These are phyloP conservation scores for Globisporangium mamillatum DNA, from an alignment of 352 stramenopile genomes.

Conservation along the genomic window DNA sequence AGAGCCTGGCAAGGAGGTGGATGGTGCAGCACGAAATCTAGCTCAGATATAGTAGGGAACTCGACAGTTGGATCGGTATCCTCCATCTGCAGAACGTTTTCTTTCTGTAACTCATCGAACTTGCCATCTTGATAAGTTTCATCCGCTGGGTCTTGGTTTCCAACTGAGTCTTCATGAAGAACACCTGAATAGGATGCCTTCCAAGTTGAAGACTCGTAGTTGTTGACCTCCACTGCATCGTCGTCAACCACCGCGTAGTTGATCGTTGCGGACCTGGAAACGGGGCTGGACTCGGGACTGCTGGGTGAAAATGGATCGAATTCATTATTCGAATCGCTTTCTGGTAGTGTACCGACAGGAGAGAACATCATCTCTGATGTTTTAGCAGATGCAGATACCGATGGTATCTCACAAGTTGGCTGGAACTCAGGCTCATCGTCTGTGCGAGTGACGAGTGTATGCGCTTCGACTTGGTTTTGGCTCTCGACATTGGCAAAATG, in stretches of 20 bases:
- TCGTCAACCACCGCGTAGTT: background rate
- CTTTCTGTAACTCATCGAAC: background rate
- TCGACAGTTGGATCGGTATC: background rate
- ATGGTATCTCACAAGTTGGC: background rate
- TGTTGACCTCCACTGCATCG: background rate
- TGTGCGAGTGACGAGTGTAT: background rate
- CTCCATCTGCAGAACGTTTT: background rate
- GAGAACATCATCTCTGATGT: background rate
- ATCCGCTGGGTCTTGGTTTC: background rate
- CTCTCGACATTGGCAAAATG: background rate
- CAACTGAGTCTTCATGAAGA: background rate
- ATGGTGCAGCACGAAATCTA: constrained; percentile 14
- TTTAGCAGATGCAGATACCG: too few relatives aligned
- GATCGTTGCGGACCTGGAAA: background rate
- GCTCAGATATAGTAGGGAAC: background rate
- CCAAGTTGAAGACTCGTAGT: background rate
- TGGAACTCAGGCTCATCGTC: background rate
- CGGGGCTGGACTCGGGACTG: background rate
- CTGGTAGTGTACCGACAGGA: background rate
- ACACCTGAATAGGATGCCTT: background rate
- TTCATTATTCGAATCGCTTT: background rate
- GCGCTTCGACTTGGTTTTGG: background rate
- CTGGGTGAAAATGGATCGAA: background rate
- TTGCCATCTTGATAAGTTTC: background rate
- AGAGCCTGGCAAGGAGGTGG: background rate